Evolutionary conservation across 176 grass and related monocot genomes (phyloP).

Genomic region (Microstegium vimineum): DNA sequence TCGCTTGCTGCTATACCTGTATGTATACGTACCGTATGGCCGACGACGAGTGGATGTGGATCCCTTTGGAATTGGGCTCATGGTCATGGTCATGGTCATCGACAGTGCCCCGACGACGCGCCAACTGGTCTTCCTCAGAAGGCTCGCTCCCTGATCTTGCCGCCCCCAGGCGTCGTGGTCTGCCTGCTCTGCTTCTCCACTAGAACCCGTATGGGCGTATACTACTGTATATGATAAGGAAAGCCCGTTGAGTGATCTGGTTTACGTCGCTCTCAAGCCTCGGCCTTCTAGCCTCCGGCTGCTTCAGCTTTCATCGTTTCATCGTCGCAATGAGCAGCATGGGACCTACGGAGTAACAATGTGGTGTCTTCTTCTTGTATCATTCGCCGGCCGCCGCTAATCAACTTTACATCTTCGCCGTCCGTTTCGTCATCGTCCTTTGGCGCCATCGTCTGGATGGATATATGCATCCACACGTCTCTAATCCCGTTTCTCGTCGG

Average conservation of each 20-base stretch:
- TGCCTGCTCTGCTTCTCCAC: neutral
- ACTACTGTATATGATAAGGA: neutral
- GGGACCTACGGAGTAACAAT: neutral
- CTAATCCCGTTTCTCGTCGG: neutral
- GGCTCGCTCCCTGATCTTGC: constrained; percentile 16
- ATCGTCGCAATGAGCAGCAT: neutral
- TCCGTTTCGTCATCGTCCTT: neutral
- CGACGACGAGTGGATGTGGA: neutral
- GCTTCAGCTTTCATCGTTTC: neutral
- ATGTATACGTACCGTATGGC: too few relatives aligned
- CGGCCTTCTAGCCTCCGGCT: neutral
- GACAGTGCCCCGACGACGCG: neutral
- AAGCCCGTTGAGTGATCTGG: neutral
- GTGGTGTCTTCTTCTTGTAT: neutral
- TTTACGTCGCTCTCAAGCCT: constrained; percentile 17
- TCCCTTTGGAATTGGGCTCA: neutral
- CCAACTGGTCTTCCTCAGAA: neutral
- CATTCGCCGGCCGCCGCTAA: neutral
- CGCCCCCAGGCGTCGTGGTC: neutral
- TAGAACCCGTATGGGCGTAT: neutral
- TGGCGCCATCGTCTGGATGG: neutral
- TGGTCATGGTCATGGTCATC: neutral
- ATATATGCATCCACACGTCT: neutral
- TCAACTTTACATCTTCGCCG: neutral
- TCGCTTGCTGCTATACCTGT: too few relatives aligned